phyloP scores from a whole-genome alignment of 768 basidiomycete genomes.

The Tylopilus intermedius region DNA sequence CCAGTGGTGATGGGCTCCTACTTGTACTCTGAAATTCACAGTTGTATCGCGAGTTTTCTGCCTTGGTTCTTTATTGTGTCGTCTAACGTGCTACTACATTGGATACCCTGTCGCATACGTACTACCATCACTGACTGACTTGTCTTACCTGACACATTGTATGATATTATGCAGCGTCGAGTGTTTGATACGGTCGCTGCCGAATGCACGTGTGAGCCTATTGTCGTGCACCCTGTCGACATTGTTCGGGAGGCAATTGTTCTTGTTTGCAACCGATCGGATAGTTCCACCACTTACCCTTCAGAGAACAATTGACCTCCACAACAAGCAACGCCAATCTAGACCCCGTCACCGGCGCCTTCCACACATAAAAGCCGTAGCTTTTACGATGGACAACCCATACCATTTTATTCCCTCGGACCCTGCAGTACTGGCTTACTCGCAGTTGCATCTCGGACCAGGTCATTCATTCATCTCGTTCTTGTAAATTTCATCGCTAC shows the following conservation, averaged over 20 bases:
- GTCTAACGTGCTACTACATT: conserved; percentile 21
- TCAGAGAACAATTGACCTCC: conserved; percentile 15
- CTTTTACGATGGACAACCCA: background rate
- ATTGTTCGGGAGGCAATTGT: conserved; percentile 3
- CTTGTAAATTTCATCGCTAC: background rate
- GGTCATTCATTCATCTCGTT: conserved; percentile 13
- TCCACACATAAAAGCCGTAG: conserved; percentile 15
- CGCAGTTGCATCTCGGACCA: conserved; percentile 18
- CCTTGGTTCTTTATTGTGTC: conserved; percentile 27
- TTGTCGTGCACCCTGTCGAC: background rate
- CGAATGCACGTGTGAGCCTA: background rate
- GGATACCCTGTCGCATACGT: conserved; percentile 37
- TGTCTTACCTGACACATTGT: conserved; percentile 25
- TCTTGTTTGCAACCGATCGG: conserved; percentile 2
- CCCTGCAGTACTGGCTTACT: conserved; percentile 22
- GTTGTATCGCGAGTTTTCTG: conserved; percentile 27
- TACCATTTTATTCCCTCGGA: conserved; percentile 1
- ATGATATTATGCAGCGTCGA: conserved; percentile 20
- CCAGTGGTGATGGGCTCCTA: conserved; percentile 32
- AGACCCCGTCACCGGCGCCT: background rate
- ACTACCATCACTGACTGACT: conserved; percentile 29
- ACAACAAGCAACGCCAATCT: conserved; percentile 13
- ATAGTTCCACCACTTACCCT: background rate
- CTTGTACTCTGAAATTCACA: conserved; percentile 21
- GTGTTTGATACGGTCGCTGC: background rate